Conservation (phyloP, 495 filamentous ascomycete genomes). For the Bathelium albidoporum region DNA sequence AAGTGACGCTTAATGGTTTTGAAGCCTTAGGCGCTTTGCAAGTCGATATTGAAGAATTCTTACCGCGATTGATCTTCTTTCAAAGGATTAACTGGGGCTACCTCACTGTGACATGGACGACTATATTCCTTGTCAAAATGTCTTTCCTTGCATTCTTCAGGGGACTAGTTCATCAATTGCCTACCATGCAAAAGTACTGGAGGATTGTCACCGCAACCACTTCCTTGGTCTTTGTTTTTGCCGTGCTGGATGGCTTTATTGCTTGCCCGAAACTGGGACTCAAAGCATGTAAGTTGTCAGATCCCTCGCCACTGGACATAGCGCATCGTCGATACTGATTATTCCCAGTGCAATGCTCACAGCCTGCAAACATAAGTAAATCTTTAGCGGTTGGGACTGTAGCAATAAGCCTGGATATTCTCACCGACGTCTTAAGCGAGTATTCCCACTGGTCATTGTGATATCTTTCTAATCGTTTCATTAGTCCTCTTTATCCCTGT, state of each 20-base stretch:
- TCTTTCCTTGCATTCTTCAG: neutral
- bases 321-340: no score
- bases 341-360: no score
- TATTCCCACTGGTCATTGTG: conserved; percentile 6
- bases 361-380: no score
- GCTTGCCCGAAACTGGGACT: neutral
- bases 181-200: neutral
- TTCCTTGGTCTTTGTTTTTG: neutral
- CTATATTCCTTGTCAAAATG: neutral
- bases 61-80: no score
- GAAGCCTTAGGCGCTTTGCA: no score
- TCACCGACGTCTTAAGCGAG: neutral
- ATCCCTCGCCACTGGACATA: no score
- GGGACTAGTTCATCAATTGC: neutral
- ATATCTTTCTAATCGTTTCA: neutral
- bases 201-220: neutral
- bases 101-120: no score
- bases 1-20: no score
- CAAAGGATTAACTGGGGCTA: no score
- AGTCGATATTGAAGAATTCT: no score
- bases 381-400: no score
- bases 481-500: no score
- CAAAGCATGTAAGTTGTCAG: neutral
- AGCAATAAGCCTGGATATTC: neutral
- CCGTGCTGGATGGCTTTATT: neutral